phyloP scores from a whole-genome alignment of 2,329 filamentous ascomycete genomes.

The Fusarium sp. region DNA sequence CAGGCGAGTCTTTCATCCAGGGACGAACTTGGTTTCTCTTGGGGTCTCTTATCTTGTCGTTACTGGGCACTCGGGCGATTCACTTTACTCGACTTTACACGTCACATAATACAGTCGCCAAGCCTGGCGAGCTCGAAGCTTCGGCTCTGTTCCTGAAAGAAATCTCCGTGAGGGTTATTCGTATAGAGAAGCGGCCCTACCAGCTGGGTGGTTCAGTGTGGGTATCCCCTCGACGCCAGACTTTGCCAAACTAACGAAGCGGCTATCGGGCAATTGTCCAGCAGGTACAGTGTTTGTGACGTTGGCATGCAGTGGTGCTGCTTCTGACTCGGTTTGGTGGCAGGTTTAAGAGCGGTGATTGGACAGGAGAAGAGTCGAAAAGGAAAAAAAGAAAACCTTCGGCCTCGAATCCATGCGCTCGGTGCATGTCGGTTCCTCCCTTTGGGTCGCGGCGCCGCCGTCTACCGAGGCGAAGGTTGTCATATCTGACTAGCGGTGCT shows the following conservation, averaged over 20 bases:
- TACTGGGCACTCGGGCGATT: background rate
- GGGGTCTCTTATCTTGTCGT: background rate
- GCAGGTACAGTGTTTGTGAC: constrained; percentile 9
- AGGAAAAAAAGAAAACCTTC: constrained; percentile 11
- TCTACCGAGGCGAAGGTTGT: constrained; percentile 36
- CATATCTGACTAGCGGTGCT: constrained; percentile 38
- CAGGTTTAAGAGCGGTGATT: constrained; percentile 17
- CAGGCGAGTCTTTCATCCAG: background rate
- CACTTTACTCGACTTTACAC: background rate
- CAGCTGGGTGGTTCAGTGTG: constrained; percentile 46
- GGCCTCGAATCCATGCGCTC: constrained; percentile 23
- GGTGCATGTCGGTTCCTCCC: constrained; percentile 20
- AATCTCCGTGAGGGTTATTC: constrained; percentile 43
- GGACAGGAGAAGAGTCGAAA: constrained; percentile 6
- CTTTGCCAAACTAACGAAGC: constrained; percentile 31
- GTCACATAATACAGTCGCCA: constrained; percentile 17
- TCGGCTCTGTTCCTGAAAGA: constrained; percentile 36
- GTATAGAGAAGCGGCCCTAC: constrained; percentile 39
- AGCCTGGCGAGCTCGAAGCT: constrained; percentile 24
- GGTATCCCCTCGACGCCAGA: constrained; percentile 29
- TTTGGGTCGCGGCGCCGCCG: constrained; percentile 12
- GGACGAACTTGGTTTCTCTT: background rate
- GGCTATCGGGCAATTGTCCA: constrained; percentile 32
- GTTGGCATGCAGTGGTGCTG: constrained; percentile 25
- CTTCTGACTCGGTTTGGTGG: constrained; percentile 27